Evolutionary conservation across 768 basidiomycete genomes (phyloP).

Genomic region (Amanita thiersii): DNA sequence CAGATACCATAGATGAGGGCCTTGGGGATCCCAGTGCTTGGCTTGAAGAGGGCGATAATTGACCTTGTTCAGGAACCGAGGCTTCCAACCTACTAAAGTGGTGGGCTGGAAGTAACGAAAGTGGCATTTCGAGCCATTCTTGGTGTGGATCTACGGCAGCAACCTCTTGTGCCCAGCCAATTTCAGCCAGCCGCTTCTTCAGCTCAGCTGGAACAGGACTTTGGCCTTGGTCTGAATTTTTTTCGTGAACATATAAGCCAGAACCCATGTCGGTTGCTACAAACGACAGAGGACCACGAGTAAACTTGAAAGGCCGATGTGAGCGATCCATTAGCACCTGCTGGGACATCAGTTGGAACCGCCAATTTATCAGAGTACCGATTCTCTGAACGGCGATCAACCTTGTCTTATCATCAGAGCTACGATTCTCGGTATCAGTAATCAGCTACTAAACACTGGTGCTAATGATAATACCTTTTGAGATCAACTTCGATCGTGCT

Average conservation of each 20-base stretch:
- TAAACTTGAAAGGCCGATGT: constrained; percentile 62
- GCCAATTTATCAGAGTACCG: constrained; percentile 51
- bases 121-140: constrained; percentile 54
- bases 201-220: constrained; percentile 57
- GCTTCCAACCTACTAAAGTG: constrained; percentile 47
- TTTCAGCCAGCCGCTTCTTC: constrained; percentile 56
- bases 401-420: constrained; percentile 40
- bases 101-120: constrained; percentile 52
- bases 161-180: constrained; percentile 68
- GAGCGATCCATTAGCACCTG: constrained; percentile 50
- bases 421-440: constrained; percentile 16
- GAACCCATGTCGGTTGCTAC: constrained; percentile 72
- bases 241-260: constrained; percentile 44
- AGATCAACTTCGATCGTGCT: constrained; percentile 46
- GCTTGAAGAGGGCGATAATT: constrained; percentile 19
- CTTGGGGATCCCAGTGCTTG: constrained; percentile 26
- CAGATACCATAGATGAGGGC: constrained; percentile 14
- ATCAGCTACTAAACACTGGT: not conserved
- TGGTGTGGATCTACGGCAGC: constrained; percentile 43
- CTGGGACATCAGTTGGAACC: constrained; percentile 62
- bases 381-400: constrained; percentile 48
- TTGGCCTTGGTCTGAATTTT: constrained; percentile 40
- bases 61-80: constrained; percentile 15
- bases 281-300: constrained; percentile 66
- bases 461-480: constrained; percentile 34